Evolutionary conservation across 371 early-diverging fungal species (phyloP).

Genomic region (Dipsacomyces acuminosporus): DNA sequence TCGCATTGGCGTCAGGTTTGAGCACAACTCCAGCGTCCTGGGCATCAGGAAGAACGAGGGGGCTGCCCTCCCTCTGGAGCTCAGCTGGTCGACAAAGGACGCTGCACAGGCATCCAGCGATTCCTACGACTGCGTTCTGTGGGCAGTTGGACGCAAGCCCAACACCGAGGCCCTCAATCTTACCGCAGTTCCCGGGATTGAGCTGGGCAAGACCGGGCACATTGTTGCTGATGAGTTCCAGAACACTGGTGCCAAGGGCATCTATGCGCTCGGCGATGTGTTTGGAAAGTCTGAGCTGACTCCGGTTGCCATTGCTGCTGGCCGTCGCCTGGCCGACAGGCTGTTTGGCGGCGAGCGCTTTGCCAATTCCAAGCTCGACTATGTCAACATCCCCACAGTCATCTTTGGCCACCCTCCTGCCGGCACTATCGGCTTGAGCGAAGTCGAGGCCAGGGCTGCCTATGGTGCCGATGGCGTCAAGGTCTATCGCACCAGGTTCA

Average conservation of each 20-base stretch:
- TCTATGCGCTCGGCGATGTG: conserved; percentile 95
- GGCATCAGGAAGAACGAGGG: conserved; percentile 45
- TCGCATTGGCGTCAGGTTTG: conserved; percentile 67
- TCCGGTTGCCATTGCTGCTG: conserved; percentile 95
- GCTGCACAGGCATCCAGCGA: conserved; percentile 30
- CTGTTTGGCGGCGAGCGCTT: conserved; percentile 77
- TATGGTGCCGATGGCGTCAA: conserved; percentile 78
- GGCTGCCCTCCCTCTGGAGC: conserved; percentile 47
- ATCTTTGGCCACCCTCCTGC: conserved; percentile 92
- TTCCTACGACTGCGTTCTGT: conserved; percentile 67
- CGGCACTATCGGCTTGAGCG: conserved; percentile 86
- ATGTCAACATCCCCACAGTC: conserved; percentile 91
- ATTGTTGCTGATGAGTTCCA: conserved; percentile 83
- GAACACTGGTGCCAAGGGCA: conserved; percentile 61
- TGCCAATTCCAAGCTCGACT: conserved; percentile 74
- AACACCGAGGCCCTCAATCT: conserved; percentile 66
- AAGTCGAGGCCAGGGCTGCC: conserved; percentile 69
- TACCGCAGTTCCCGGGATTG: conserved; percentile 59
- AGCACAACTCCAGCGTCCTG: conserved; percentile 59
- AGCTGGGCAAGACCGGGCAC: conserved; percentile 59
- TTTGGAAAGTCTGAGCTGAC: conserved; percentile 90
- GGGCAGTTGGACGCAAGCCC: conserved; percentile 88
- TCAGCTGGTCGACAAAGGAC: conserved; percentile 47
- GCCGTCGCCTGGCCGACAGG: conserved; percentile 86
- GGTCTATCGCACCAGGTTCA: conserved; percentile 81